Evolutionary conservation across 108 stramenopile genomes (phyloP).

Genomic region (Nitzschia palea): DNA sequence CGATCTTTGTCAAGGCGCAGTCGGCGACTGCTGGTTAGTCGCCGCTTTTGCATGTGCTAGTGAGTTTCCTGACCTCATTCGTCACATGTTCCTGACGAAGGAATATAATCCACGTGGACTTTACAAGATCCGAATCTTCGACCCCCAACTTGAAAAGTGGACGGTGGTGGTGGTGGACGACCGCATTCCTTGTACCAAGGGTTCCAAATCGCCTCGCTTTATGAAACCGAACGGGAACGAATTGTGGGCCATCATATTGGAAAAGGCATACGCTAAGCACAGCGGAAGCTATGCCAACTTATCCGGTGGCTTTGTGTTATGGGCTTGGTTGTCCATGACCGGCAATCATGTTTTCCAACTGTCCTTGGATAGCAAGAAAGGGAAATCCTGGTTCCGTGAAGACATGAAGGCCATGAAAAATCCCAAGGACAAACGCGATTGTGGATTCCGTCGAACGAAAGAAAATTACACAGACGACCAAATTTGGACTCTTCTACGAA

Average conservation of each 20-base stretch:
- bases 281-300: constrained; percentile 84
- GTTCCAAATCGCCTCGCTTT: constrained; percentile 40
- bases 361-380: constrained; percentile 14
- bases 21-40: constrained; percentile 90
- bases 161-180: constrained; percentile 37
- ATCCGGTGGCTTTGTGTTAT: constrained; percentile 73
- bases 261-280: constrained; percentile 95
- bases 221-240: constrained; percentile 63
- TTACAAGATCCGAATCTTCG: constrained; percentile 33
- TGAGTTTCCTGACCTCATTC: constrained; percentile 73
- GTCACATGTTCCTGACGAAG: constrained; percentile 30
- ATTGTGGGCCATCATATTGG: constrained; percentile 92
- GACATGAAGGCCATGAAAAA: constrained; percentile 43
- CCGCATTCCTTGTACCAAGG: constrained; percentile 45
- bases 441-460: constrained; percentile 38
- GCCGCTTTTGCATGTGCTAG: constrained; percentile 83
- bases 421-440: constrained; percentile 40
- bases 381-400: constrained; percentile 36
- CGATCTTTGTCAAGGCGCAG: constrained; percentile 75
- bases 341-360: constrained; percentile 59
- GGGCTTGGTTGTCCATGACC: constrained; percentile 75
- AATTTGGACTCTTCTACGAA: constrained; percentile 59
- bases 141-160: constrained; percentile 45
- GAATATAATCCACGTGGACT: constrained; percentile 21
- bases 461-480: constrained; percentile 45